Conservation (phyloP, 495 filamentous ascomycete species). For the Penicillium odoratum region DNA sequence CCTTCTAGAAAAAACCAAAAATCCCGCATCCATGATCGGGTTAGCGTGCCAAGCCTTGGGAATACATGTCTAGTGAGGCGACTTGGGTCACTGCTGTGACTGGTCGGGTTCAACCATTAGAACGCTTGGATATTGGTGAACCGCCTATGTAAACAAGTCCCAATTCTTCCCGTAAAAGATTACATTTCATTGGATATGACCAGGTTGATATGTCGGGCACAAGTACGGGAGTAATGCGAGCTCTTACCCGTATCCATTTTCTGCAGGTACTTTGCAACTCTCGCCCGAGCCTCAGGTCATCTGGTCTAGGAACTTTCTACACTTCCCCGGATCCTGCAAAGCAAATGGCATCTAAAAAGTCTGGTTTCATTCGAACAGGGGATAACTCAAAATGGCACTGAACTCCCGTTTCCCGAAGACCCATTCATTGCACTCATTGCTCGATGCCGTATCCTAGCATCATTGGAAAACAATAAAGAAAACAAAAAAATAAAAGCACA, state of each 20-base stretch:
- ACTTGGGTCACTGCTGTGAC: neutral
- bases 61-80: neutral
- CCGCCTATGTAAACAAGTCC: no score
- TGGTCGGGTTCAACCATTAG: no score
- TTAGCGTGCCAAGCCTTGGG: conserved; percentile 6
- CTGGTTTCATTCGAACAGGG: conserved; percentile 6
- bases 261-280: neutral
- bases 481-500: neutral
- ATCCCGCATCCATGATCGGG: conserved; percentile 21
- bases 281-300: neutral
- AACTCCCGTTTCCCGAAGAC: conserved; percentile 34
- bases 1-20: conserved; percentile 22
- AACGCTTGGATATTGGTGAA: no score
- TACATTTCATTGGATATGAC: no score
- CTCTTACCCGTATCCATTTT: no score
- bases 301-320: neutral
- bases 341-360: neutral
- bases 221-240: no score
- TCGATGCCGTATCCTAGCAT: conserved; percentile 18
- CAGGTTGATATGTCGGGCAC: no score
- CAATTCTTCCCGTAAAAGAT: no score
- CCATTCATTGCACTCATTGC: conserved; percentile 34
- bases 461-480: conserved; percentile 10
- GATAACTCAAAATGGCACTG: conserved; percentile 25
- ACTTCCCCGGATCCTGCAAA: neutral